Base-by-base conservation (phyloP, 192 early-diverging fungal species). In the Funneliformis geosporum region DNA sequence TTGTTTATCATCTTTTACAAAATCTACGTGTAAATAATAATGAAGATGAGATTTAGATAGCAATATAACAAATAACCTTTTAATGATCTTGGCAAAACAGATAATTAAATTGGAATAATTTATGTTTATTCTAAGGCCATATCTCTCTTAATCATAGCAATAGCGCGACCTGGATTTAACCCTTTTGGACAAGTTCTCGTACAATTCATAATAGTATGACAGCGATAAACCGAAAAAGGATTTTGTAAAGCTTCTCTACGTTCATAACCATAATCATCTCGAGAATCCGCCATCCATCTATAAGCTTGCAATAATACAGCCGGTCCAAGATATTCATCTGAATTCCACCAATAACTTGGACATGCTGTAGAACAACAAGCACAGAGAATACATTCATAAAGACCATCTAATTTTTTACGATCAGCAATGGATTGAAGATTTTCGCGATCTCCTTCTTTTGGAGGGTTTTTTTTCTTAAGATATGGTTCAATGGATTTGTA, bases 141-240 rank as follows among this genome's bases (percentile, higher is more conserved):
- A 70, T 91, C 82, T 86, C 93, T 93, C 90, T 99, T 99, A 85
- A 99, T 97, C 88, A 96, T 87, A 50, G 97, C 93, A 89, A 99
- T 99, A 61, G 97, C 97, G 25, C 86, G 83, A 84, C 97, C 97
- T n/a, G 96, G 97, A 86, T 97, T 96, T 47, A 99, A 89, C 62
- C 96, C 96, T 93, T 99, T 99, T 80, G 97, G 97, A 84, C 97
- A 98, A 50, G 97, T 99, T 79, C 93, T 89, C 59, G 96, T 88
- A 84, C 97, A 98, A 93, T 99, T 96, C 97, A 97, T 97, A 84
- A 98, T 98, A 75, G 97, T 98, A 88, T 99, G 97, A 92, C 97
- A 99, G 65, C 96, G 94, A 90, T 98, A 99, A 7, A 97, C 91
- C n/a, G 95, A 95, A 92, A 96, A 97, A 42, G 94, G 89, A 85